phyloP scores from a whole-genome alignment of 1,139 yeast species.

The Pichia sp. region DNA sequence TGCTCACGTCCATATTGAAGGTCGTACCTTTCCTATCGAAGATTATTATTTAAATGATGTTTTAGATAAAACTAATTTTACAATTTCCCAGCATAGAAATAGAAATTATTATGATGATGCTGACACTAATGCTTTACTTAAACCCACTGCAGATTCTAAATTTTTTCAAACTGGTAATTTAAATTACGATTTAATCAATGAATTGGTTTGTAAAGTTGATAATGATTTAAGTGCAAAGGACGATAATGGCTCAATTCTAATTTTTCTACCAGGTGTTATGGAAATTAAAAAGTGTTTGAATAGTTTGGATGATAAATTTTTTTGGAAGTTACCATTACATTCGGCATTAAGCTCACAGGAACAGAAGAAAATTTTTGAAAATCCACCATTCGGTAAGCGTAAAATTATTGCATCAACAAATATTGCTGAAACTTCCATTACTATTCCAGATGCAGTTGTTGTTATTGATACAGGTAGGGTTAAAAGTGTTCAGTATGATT shows the following conservation, averaged over 20 bases:
- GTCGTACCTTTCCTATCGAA: constrained; percentile 85
- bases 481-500: constrained; percentile 67
- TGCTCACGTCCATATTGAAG: constrained; percentile 72
- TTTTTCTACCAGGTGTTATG: constrained; percentile 86
- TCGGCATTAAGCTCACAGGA: constrained; percentile 82
- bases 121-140: constrained; percentile 30
- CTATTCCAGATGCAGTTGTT: constrained; percentile 88
- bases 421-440: constrained; percentile 57
- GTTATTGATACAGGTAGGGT: constrained; percentile 87
- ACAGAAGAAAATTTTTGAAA: constrained; percentile 64
- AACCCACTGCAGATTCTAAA: constrained; percentile 56
- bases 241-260: constrained; percentile 66
- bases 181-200: constrained; percentile 64
- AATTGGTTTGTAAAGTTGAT: constrained; percentile 51
- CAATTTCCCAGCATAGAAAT: constrained; percentile 29
- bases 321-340: constrained; percentile 65
- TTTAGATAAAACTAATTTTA: constrained; percentile 47
- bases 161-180: constrained; percentile 61
- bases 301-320: constrained; percentile 21
- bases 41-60: constrained; percentile 69
- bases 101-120: constrained; percentile 1
- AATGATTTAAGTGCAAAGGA: constrained; percentile 34
- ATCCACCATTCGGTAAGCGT: constrained; percentile 47
- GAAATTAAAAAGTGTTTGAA: constrained; percentile 65
- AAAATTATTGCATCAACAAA: constrained; percentile 89